Base-by-base conservation (phyloP, 441 rosid species). In the Jatropha podagrica region DNA sequence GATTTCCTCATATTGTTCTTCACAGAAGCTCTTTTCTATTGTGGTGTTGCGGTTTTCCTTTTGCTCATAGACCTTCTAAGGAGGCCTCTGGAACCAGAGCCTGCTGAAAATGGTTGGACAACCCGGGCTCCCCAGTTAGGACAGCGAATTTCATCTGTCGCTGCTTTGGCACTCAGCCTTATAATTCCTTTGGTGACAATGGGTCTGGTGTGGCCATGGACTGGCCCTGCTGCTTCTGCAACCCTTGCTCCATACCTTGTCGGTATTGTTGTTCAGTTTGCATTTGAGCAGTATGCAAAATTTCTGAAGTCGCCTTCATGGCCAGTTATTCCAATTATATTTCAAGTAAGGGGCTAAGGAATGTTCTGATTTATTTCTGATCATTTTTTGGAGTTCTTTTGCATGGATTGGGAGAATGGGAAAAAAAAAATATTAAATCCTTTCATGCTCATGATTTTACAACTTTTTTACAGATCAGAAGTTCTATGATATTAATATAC, bases 161-260 rank as follows among this genome's bases (percentile, higher is more conserved):
- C 98, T 62, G 81, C 91, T 12, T 81, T 96, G 69, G 98, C 89
- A 20, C 96, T 96, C 59, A 92, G 98, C 85, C 95, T 96, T 74
- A 85, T 90, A 73, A 88, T 91, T 80, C 98, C 98, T 41, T 86
- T 94, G 98, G 96, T 94, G 68, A 96, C 98, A 46, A 96, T 96
- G 99, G 99, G 98, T 64, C 89, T 94, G 48, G 98, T 94, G 72
- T 94, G 98, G 98, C 99, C 99, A 51, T 96, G 99, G 99, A 96
- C 98, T 3, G 98, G 99, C 52, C 99, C 98, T 49, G 98, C 98
- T 54, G 99, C 99, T 72, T 96, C 96, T 76, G 99, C 99, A 55
- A 90, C 99, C 73, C 97, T 94, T 46, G 97, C 99, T 80, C 99
- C 99, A 0, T 92, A 94, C 85, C 89, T 94, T 26, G 99, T 94